A percentile compares a stretch with the other conserved stretches of the same genome.
Conservation (phyloP, 2,329 filamentous ascomycete species). For the Botrytis byssoidea region DNA sequence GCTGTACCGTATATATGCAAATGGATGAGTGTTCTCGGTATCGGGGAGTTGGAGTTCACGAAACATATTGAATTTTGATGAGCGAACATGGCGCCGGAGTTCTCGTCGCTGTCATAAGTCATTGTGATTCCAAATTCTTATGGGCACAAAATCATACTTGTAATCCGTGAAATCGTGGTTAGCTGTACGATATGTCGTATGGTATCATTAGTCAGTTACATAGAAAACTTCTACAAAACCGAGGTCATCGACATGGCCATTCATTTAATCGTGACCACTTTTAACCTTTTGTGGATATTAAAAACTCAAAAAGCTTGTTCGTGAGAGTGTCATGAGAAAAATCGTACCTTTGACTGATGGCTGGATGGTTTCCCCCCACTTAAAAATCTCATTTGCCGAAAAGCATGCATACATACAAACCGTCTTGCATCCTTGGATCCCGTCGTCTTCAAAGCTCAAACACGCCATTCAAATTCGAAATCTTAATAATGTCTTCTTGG, state of each 20-base stretch:
- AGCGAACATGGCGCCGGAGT: neutral
- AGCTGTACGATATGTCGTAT: too few species aligned
- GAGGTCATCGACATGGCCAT: neutral
- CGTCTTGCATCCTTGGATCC: slow-evolving; percentile 10
- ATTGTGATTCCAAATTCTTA: neutral
- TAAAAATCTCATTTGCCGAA: slow-evolving; percentile 18
- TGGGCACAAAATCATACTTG: neutral
- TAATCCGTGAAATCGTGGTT: neutral
- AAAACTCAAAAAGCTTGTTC: slow-evolving; percentile 13
- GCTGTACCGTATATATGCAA: neutral
- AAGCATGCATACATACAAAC: slow-evolving; percentile 6
- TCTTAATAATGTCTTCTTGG: neutral
- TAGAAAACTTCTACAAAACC: neutral
- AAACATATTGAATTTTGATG: neutral
- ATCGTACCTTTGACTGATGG: neutral
- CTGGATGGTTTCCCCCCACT: slow-evolving; percentile 6
- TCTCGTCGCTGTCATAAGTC: neutral
- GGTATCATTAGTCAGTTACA: neutral
- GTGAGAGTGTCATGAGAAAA: slow-evolving; percentile 6
- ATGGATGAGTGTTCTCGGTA: neutral
- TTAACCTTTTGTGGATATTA: neutral
- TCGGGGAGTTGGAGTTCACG: neutral
- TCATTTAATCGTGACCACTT: slow-evolving; percentile 1
- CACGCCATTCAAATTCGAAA: neutral
- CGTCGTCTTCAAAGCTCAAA: slow-evolving; percentile 8